These are phyloP conservation scores for Acanthamoeba culbertsoni DNA, from an alignment of 208 protist genomes.

Conservation along the genomic window DNA sequence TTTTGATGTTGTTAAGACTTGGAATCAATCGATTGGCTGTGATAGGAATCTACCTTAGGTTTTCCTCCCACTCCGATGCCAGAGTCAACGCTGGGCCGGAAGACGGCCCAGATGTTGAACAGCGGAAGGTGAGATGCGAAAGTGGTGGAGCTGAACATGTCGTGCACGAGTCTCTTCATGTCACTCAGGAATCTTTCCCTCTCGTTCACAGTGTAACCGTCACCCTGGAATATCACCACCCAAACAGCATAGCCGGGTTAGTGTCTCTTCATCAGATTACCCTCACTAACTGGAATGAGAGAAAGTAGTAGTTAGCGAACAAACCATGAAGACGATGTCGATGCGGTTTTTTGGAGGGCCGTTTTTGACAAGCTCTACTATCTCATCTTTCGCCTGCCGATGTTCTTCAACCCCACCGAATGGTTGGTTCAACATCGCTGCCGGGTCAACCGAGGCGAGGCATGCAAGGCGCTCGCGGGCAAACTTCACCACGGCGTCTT, in stretches of 20 bases:
- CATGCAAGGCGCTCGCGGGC: background rate
- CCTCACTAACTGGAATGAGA: background rate
- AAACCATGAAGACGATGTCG: conserved; percentile 62
- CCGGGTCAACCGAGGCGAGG: background rate
- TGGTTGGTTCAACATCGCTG: background rate
- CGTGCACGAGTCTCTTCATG: conserved; percentile 26
- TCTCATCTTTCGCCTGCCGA: background rate
- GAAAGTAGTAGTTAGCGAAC: background rate
- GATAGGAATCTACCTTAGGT: background rate
- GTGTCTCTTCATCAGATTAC: background rate
- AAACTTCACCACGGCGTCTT: background rate
- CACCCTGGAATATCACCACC: background rate
- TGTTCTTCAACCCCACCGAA: too few relatives aligned
- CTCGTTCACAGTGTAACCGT: conserved; percentile 40
- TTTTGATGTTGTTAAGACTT: too few relatives aligned
- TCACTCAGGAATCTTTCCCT: background rate
- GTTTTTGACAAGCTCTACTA: conserved; percentile 37
- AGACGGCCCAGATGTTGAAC: conserved; percentile 59
- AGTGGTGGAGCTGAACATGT: conserved; percentile 33
- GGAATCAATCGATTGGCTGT: too few relatives aligned
- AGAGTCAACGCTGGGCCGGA: conserved; percentile 48
- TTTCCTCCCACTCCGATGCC: conserved; percentile 35
- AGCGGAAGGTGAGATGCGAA: conserved; percentile 55
- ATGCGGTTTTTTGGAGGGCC: conserved; percentile 44
- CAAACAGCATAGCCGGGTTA: background rate